These are phyloP conservation scores for Alternaria sp. DNA, from an alignment of 2,329 filamentous ascomycete genomes.

Conservation along the genomic window DNA sequence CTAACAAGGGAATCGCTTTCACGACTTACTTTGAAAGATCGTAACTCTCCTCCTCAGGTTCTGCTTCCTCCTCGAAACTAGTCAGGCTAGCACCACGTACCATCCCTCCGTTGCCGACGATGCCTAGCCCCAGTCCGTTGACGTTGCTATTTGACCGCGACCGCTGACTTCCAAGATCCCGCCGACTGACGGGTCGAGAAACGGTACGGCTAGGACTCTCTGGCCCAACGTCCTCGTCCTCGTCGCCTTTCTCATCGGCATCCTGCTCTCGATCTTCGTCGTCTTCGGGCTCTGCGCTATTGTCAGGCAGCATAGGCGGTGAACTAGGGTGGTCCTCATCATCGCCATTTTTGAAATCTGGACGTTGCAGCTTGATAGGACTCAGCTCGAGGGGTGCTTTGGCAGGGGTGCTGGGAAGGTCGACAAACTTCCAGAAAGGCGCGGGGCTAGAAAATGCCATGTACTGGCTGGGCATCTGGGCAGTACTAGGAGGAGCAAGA, in stretches of 20 bases:
- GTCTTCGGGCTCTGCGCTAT: slow-evolving; percentile 42
- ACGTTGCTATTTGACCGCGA: slow-evolving; percentile 46
- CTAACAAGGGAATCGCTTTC: accelerated
- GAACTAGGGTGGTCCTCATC: slow-evolving; percentile 48
- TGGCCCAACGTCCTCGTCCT: slow-evolving; percentile 46
- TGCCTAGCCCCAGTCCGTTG: slow-evolving; percentile 35
- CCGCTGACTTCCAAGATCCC: slow-evolving; percentile 38
- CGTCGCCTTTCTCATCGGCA: slow-evolving; percentile 41
- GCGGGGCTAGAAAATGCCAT: slow-evolving; percentile 87
- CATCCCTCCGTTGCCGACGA: slow-evolving; percentile 42
- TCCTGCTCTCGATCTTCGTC: slow-evolving; percentile 46
- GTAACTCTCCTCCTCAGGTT: slow-evolving; percentile 57
- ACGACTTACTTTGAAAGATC: slow-evolving; percentile 59
- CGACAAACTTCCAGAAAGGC: slow-evolving; percentile 87
- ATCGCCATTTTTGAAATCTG: slow-evolving; percentile 43
- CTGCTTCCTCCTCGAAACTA: slow-evolving; percentile 52
- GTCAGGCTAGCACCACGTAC: slow-evolving; percentile 48
- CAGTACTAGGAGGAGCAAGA: slow-evolving; percentile 80
- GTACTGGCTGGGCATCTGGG: slow-evolving; percentile 81
- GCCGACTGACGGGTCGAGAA: slow-evolving; percentile 48
- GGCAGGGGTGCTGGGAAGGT: slow-evolving; percentile 76
- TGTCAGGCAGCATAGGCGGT: slow-evolving; percentile 43
- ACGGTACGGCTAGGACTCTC: slow-evolving; percentile 49
- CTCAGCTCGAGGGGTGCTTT: slow-evolving; percentile 48
- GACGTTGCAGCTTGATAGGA: slow-evolving; percentile 47